Conservation (phyloP, 2,329 filamentous ascomycete genomes). For the Nemania abortiva region DNA sequence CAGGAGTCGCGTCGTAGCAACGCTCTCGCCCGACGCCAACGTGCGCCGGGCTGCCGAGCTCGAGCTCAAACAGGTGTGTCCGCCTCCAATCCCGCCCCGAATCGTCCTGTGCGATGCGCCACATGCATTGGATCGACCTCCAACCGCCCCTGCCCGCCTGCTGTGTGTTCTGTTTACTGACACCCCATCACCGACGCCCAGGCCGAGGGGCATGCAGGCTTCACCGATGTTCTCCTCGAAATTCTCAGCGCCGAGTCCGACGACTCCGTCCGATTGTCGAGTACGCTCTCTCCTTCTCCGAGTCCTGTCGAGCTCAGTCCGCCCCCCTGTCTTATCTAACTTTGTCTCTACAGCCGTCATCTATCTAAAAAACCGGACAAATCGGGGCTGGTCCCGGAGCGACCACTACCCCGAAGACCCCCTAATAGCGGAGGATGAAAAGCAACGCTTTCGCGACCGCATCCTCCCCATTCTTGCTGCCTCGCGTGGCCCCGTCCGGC, state of each 20-base stretch:
- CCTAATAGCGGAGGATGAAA: slow-evolving; percentile 88
- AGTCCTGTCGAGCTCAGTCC: slow-evolving; percentile 13
- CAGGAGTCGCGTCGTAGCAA: slow-evolving; percentile 81
- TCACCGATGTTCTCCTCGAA: slow-evolving; percentile 89
- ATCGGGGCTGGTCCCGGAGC: slow-evolving; percentile 85
- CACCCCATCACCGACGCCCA: slow-evolving; percentile 54
- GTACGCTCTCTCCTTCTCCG: slow-evolving; percentile 66
- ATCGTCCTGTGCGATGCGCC: slow-evolving; percentile 43
- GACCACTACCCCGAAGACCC: slow-evolving; percentile 80
- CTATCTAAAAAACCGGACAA: slow-evolving; percentile 98
- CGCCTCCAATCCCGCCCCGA: slow-evolving; percentile 21
- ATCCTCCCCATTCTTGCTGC: slow-evolving; percentile 89
- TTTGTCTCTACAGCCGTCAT: slow-evolving; percentile 78
- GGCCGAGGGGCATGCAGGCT: slow-evolving; percentile 91
- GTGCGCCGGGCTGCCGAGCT: slow-evolving; percentile 81
- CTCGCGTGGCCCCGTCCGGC: slow-evolving; percentile 83
- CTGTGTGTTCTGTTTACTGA: slow-evolving; percentile 41
- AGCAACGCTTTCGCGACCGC: slow-evolving; percentile 85
- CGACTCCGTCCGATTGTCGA: slow-evolving; percentile 84
- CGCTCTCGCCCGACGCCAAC: slow-evolving; percentile 79
- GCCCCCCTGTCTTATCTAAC: slow-evolving; percentile 34
- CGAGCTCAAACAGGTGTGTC: slow-evolving; percentile 80
- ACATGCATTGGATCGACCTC: slow-evolving; percentile 20
- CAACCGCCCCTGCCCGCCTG: slow-evolving; percentile 9
- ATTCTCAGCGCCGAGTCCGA: slow-evolving; percentile 92